Evolutionary conservation across 108 stramenopile species (phyloP).

Genomic region (Cyclotella sp.): DNA sequence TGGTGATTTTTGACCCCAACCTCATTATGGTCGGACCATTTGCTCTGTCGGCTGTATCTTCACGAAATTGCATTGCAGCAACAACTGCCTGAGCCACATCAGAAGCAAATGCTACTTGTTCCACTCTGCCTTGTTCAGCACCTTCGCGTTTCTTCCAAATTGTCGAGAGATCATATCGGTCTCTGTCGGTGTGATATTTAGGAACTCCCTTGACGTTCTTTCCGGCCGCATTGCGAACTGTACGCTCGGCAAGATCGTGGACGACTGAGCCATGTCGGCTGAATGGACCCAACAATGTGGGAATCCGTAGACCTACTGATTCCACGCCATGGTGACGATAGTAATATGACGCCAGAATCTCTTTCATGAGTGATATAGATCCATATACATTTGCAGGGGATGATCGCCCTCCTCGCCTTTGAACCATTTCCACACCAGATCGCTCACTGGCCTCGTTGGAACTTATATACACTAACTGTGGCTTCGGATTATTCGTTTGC

Average conservation of each 20-base stretch:
- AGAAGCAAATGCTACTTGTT: slow-evolving; percentile 39
- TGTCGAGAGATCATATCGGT: slow-evolving; percentile 29
- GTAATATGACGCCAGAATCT: slow-evolving; percentile 54
- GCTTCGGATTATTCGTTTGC: slow-evolving; percentile 12
- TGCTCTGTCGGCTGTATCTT: slow-evolving; percentile 16
- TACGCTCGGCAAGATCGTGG: slow-evolving; percentile 47
- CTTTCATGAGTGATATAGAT: slow-evolving; percentile 44
- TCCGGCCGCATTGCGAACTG: slow-evolving; percentile 39
- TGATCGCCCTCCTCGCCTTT: neutral
- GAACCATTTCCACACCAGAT: slow-evolving; percentile 37
- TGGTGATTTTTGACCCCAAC: slow-evolving; percentile 44
- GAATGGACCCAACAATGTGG: slow-evolving; percentile 44
- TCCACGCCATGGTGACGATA: slow-evolving; percentile 48
- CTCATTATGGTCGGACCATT: slow-evolving; percentile 41
- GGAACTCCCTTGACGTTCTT: slow-evolving; percentile 33
- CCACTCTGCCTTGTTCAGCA: slow-evolving; percentile 23
- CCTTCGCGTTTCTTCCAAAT: slow-evolving; percentile 44
- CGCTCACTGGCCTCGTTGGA: slow-evolving; percentile 41
- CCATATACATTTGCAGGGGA: slow-evolving; percentile 43
- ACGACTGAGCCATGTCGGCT: slow-evolving; percentile 48
- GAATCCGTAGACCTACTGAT: slow-evolving; percentile 45
- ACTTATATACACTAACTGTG: slow-evolving; percentile 48
- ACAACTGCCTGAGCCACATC: slow-evolving; percentile 49
- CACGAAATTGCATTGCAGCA: slow-evolving; percentile 45
- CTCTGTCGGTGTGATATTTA: slow-evolving; percentile 34